Base-by-base conservation (phyloP, 257 asterid species). In the Salvia miltiorrhiza region DNA sequence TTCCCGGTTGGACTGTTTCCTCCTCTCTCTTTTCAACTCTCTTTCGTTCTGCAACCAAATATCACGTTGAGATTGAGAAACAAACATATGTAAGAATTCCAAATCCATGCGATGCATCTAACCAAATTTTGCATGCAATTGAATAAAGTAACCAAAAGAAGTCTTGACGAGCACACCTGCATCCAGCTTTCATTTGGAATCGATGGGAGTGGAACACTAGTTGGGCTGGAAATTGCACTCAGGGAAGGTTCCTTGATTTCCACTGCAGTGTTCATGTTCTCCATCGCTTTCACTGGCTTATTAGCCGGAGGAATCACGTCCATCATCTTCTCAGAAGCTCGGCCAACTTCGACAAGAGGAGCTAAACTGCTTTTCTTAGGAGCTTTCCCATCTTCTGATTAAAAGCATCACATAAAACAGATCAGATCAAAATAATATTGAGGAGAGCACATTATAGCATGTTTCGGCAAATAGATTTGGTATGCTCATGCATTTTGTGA, bases 1-100 rank as follows among this genome's bases (percentile, higher is more conserved):
- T 82, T 94, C 99, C 63, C 99, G 84, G 65, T 94, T 94, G 39
- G 99, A 94, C 77, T 94, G 99, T 72, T 94, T 94, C 87, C 99
- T 88, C 80, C 88, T 85, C 84, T 94, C 99, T 63, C 95, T 81
- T 74, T 92, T 94, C 54, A 85, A 81, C 70, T 94, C 99, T 16
- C 94, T 81, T 32, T 94, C 98, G 72, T 79, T 85, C 99, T 94
- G 83, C 20, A 45, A 37, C 63, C 57, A 71, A 39, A 74, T 55
- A 49, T 30, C 19, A 3, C 1, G 11, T 33, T n/a, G 54, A 63
- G 53, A 10, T 33, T n/a, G 54, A 63, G 53, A 35, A 14, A 5
- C 33, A n/a, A 50, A n/a, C n/a, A 16, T 2, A 39, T 11, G n/a
- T 10, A 35, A 33, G 3, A 23, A 37, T 58, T 37, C 41, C 39